Evolutionary conservation across 257 asterid species (phyloP).

Genomic region (Solanum piurae): DNA sequence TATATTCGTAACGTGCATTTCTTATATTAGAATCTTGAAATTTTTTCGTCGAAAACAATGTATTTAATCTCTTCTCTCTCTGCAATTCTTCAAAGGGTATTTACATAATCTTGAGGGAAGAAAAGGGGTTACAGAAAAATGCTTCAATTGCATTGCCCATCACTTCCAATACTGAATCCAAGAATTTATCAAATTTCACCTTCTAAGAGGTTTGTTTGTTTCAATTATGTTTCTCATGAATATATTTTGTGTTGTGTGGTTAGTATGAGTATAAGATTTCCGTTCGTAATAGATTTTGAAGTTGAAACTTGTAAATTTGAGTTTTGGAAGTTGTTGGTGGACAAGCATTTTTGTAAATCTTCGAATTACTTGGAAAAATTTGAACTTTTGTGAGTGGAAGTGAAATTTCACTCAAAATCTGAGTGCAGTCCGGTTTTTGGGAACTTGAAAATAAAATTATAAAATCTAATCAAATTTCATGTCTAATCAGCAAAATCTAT

Average conservation of each 20-base stretch:
- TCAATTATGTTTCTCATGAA: neutral
- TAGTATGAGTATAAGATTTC: neutral
- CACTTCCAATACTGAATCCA: constrained; percentile 27
- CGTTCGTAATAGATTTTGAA: neutral
- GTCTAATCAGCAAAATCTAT: neutral
- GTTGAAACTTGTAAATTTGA: neutral
- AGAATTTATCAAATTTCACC: constrained; percentile 23
- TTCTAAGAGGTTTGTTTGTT: constrained; percentile 30
- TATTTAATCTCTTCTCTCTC: neutral
- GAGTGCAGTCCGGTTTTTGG: neutral
- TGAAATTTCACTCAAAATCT: neutral
- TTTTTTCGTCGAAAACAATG: neutral
- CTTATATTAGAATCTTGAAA: neutral
- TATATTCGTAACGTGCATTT: neutral
- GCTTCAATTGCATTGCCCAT: constrained; percentile 58
- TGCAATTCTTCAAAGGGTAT: neutral
- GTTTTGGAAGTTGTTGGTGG: neutral
- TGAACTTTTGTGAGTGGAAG: neutral
- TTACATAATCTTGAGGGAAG: neutral
- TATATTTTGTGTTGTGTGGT: neutral
- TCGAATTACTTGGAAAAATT: neutral
- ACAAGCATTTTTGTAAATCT: neutral
- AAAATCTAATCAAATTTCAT: neutral
- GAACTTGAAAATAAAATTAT: rapidly evolving
- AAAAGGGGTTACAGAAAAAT: constrained; percentile 16